Conservation (phyloP, 768 basidiomycete species). For the Austroboletus festivus region DNA sequence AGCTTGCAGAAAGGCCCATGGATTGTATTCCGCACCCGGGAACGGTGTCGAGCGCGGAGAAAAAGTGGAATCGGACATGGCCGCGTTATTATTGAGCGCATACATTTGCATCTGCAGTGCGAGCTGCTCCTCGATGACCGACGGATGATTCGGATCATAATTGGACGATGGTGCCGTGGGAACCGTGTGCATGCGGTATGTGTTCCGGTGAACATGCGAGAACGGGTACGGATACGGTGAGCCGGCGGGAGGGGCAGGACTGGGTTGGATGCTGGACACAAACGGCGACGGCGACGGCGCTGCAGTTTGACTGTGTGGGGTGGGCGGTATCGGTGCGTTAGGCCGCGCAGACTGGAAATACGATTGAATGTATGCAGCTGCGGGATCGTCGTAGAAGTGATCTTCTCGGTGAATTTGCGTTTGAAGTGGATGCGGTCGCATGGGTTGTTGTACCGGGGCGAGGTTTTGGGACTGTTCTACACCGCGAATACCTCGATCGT, state of each 20-base stretch:
- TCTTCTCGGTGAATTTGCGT: conserved; percentile 53
- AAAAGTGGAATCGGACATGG: conserved; percentile 68
- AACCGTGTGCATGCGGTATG: conserved; percentile 37
- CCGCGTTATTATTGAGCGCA: conserved; percentile 64
- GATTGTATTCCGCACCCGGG: conserved; percentile 59
- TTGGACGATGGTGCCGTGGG: conserved; percentile 40
- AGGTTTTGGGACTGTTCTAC: conserved; percentile 22
- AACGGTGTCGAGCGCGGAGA: conserved; percentile 76
- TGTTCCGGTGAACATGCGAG: conserved; percentile 62
- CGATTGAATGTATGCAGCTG: conserved; percentile 55
- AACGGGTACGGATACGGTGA: conserved; percentile 82
- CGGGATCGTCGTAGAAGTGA: conserved; percentile 59
- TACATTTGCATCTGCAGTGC: conserved; percentile 76
- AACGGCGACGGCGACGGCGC: conserved; percentile 72
- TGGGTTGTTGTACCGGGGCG: conserved; percentile 18
- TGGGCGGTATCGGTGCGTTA: conserved; percentile 75
- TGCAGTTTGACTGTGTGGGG: conserved; percentile 71
- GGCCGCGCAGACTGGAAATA: conserved; percentile 63
- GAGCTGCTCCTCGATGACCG: conserved; percentile 64
- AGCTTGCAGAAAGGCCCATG: conserved; percentile 70
- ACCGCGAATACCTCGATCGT: conserved; percentile 20
- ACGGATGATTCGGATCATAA: conserved; percentile 43
- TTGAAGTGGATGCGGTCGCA: conserved; percentile 37
- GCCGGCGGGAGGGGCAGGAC: conserved; percentile 56
- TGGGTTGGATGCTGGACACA: conserved; percentile 50